A percentile compares a stretch with the other conserved stretches of the same genome.
These are phyloP conservation scores for Mycena venus DNA, from an alignment of 768 basidiomycete genomes.

Conservation along the genomic window DNA sequence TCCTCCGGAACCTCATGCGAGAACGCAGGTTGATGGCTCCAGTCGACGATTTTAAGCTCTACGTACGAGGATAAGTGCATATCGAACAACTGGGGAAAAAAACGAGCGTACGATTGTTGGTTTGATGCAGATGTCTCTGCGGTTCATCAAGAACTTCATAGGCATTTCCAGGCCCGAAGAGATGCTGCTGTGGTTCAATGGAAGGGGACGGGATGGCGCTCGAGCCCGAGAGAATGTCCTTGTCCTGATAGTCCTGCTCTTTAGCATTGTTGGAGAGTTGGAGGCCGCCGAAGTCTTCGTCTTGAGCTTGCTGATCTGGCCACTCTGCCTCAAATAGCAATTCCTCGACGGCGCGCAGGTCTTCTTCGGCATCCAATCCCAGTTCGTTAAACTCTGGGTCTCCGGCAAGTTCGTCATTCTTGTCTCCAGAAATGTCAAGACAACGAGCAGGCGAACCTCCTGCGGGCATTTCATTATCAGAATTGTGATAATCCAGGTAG, in stretches of 20 bases:
- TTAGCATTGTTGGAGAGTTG: background rate
- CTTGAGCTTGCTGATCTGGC: constrained; percentile 35
- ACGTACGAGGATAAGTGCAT: background rate
- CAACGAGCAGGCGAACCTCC: background rate
- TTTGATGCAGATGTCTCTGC: background rate
- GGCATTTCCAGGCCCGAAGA: background rate
- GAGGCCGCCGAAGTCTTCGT: background rate
- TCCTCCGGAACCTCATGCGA: constrained; percentile 1
- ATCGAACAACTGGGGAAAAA: background rate
- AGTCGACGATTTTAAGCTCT: constrained; percentile 15
- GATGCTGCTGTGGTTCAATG: constrained; percentile 19
- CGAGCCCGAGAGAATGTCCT: constrained; percentile 21
- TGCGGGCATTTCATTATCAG: background rate
- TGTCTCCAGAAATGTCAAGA: constrained; percentile 18
- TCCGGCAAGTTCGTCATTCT: constrained; percentile 24
- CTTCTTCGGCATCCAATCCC: constrained; percentile 39
- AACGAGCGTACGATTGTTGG: background rate
- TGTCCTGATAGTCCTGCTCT: constrained; percentile 8
- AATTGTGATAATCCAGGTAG: background rate
- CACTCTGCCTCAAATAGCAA: constrained; percentile 22
- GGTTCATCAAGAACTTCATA: constrained; percentile 4
- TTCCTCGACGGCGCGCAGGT: constrained; percentile 30
- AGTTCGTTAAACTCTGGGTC: constrained; percentile 34
- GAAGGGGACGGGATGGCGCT: constrained; percentile 18
- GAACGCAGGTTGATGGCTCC: constrained; percentile 24